A percentile compares a stretch with the other conserved stretches of the same genome.
Evolutionary conservation across 257 asterid species (phyloP).

Genomic region (Verbascum thapsus): DNA sequence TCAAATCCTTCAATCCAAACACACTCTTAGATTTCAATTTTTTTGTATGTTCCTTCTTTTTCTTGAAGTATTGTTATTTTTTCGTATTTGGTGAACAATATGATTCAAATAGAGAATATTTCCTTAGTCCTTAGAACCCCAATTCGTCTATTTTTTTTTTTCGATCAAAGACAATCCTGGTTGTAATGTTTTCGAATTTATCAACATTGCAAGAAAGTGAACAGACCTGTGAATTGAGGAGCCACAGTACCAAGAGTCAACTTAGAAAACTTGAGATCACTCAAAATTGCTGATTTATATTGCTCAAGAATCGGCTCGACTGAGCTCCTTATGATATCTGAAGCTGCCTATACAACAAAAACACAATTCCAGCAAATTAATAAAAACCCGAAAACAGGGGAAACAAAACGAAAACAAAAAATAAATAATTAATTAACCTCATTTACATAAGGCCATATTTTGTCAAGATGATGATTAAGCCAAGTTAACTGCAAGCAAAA

Average conservation of each 20-base stretch:
- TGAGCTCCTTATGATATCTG: slow-evolving; percentile 70
- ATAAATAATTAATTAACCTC: slow-evolving; percentile 59
- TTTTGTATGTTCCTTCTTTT: too few species aligned
- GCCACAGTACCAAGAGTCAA: slow-evolving; percentile 95
- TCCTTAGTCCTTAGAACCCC: too few species aligned
- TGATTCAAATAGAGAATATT: too few species aligned
- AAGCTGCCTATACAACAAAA: slow-evolving; percentile 91
- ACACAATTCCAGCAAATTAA: slow-evolving; percentile 12
- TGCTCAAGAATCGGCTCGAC: slow-evolving; percentile 92
- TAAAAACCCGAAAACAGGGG: neutral
- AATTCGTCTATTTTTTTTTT: too few species aligned
- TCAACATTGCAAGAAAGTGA: neutral
- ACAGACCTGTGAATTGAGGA: slow-evolving; percentile 79
- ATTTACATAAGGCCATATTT: slow-evolving; percentile 87
- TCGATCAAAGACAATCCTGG: too few species aligned
- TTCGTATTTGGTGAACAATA: too few species aligned
- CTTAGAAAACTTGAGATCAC: slow-evolving; percentile 88
- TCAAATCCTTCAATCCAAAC: too few species aligned
- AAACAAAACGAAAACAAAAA: too few species aligned
- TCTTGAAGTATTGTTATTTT: too few species aligned
- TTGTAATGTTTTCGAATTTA: too few species aligned
- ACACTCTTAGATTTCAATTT: too few species aligned
- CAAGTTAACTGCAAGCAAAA: slow-evolving; percentile 68
- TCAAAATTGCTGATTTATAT: slow-evolving; percentile 71
- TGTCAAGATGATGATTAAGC: slow-evolving; percentile 75